These are phyloP conservation scores for Trichoderma virens DNA, from an alignment of 495 filamentous ascomycete species.

Conservation along the genomic window DNA sequence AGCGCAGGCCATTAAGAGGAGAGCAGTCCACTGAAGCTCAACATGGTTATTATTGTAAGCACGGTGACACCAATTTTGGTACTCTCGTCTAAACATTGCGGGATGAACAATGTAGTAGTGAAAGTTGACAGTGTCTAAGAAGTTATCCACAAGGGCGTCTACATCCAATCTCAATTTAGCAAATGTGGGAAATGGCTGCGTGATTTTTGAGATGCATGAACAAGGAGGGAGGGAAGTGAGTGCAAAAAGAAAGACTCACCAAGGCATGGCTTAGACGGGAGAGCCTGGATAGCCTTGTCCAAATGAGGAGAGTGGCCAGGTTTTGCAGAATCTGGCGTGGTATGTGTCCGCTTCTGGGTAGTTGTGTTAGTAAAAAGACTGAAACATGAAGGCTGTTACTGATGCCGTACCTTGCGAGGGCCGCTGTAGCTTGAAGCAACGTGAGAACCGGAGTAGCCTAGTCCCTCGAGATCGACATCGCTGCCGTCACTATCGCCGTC, in stretches of 20 bases:
- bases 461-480: not conserved
- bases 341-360: too few relatives aligned
- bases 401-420: too few relatives aligned
- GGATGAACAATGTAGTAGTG: slow-evolving; percentile 2
- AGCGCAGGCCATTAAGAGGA: not conserved
- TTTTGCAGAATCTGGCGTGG: not conserved
- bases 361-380: too few relatives aligned
- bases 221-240: not conserved
- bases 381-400: too few relatives aligned
- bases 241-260: not conserved
- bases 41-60: not conserved
- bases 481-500: not conserved
- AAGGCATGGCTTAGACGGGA: not conserved
- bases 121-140: not conserved
- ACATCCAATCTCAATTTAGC: not conserved
- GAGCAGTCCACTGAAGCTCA: not conserved
- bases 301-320: not conserved
- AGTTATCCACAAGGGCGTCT: not conserved
- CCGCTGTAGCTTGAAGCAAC: too few relatives aligned
- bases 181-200: not conserved
- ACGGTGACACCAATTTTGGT: not conserved
- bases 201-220: not conserved
- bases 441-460: not conserved
- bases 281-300: not conserved
- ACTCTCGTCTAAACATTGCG: not conserved